Evolutionary conservation across 305 asterid genomes (phyloP).

Genomic region (Solanum hybrid): DNA sequence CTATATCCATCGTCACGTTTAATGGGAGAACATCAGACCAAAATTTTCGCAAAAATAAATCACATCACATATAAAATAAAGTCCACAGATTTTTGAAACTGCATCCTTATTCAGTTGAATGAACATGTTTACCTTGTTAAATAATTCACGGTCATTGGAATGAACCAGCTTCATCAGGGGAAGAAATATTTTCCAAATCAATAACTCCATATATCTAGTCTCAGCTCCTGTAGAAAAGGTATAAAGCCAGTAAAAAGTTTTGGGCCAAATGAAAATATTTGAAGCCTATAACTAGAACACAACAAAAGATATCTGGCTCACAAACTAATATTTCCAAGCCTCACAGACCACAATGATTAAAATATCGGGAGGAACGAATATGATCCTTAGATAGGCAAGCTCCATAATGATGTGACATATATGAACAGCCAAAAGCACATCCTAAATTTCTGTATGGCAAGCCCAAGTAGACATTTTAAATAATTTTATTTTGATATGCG

Average conservation of each 20-base stretch:
- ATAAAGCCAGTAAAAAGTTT: not conserved
- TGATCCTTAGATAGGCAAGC: not conserved
- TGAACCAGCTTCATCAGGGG: conserved; percentile 58
- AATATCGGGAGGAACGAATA: not conserved
- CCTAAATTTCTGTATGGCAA: not conserved
- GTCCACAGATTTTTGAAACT: not conserved
- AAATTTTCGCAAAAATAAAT: not conserved
- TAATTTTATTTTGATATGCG: not conserved
- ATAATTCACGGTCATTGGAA: conserved; percentile 37
- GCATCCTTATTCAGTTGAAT: not conserved
- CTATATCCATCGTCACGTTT: conserved; percentile 28
- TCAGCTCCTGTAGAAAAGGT: conserved; percentile 37
- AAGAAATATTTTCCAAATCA: conserved; percentile 60
- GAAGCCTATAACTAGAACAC: not conserved
- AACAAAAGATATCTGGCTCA: not conserved
- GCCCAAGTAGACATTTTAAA: not conserved
- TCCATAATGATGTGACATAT: not conserved
- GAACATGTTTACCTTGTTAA: conserved; percentile 50
- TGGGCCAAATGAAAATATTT: not conserved
- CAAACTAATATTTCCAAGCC: not conserved
- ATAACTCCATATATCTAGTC: conserved; percentile 28
- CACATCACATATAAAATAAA: not conserved
- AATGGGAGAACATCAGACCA: not conserved
- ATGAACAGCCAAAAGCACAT: not conserved
- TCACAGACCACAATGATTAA: not conserved